Evolutionary conservation across 805 yeast species (phyloP), one percentile per base, ranked within the genome.

Genomic region (Teunomyces aglyptinius): DNA sequence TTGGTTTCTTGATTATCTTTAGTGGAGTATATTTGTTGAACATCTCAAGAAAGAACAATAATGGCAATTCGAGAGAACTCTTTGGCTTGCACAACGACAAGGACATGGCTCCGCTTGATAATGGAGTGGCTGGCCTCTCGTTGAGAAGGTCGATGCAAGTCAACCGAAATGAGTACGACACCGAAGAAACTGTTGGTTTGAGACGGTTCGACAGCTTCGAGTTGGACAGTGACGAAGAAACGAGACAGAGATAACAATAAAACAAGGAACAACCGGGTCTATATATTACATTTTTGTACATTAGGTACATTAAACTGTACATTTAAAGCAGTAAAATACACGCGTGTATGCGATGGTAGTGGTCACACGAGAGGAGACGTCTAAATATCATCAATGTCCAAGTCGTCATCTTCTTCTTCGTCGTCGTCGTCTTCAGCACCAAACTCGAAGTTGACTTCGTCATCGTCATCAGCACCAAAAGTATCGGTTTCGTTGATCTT

Each of bases 401-500:
- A 81, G 49, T 72, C 77, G 58, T 82, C 87, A 46, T 78, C 83
- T 43, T 78, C 83, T 27, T 77, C 89, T 32, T 84, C 91, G 11
- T 80, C 90, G 19, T 20, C 90, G 49, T 82, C 90, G 54, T 87
- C 89, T 51, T 88, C 96, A 64, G 86, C 91, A 70, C 97, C 98
- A 71, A 94, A 94, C 76, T 92, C 98, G 71, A 92, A 90, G 82
- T 92, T 92, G 68, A 90, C 96, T 61, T 94, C 99, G 59, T 91
- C 98, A 51, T 91, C 98, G 41, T 90, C 95, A 58, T 90, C 98
- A 68, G 84, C 92, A 66, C 96, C 97, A 65, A 89, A 91, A 53
- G 96, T 89, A 68, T 92, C 97, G 55, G 96, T 90, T 78, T 94
- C 99, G 73, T 92, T 91, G 70, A 94, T 94, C 78, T 89, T 89